Percentiles rank a stretch among this genome's conserved stretches.
Evolutionary conservation across 1,284 basidiomycete genomes (phyloP).

Genomic region (Laetiporus sulphureus): DNA sequence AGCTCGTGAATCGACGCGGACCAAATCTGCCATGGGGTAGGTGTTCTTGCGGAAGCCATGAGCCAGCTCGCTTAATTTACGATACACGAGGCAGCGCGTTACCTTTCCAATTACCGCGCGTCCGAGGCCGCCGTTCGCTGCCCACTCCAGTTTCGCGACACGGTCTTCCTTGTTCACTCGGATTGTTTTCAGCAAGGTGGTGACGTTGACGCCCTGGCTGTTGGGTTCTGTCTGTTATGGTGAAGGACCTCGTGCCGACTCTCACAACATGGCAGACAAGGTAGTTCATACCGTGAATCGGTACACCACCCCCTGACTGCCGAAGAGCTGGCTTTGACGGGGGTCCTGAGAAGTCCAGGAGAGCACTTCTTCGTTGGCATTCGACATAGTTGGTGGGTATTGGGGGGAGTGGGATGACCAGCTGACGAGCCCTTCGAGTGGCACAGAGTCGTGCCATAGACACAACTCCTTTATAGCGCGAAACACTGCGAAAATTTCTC

Average conservation of each 20-base stretch:
- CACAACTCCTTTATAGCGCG: slow-evolving; percentile 30
- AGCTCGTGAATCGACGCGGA: slow-evolving; percentile 54
- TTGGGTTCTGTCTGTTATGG: slow-evolving; percentile 61
- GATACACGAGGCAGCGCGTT: slow-evolving; percentile 13
- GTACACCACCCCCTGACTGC: slow-evolving; percentile 72
- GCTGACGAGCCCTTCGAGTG: slow-evolving; percentile 16
- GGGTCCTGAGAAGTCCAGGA: slow-evolving; percentile 83
- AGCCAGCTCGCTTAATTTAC: slow-evolving; percentile 4
- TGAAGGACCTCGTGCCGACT: too few species aligned
- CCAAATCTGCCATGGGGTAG: slow-evolving; percentile 73
- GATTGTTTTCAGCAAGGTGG: slow-evolving; percentile 69
- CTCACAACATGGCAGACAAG: slow-evolving; percentile 8
- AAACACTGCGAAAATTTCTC: slow-evolving; percentile 29
- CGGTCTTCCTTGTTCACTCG: slow-evolving; percentile 78
- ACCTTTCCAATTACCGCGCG: slow-evolving; percentile 80
- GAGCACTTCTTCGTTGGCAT: slow-evolving; percentile 60
- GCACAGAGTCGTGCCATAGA: slow-evolving; percentile 23
- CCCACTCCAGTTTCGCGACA: slow-evolving; percentile 81
- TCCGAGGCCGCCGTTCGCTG: slow-evolving; percentile 68
- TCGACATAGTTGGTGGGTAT: slow-evolving; percentile 40
- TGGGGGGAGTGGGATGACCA: slow-evolving; percentile 14
- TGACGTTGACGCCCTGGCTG: slow-evolving; percentile 58
- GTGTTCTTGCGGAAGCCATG: slow-evolving; percentile 43
- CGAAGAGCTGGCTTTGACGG: slow-evolving; percentile 74
- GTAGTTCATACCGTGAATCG: slow-evolving; percentile 58